phyloP scores from a whole-genome alignment of 1,139 yeast genomes.

The Yamadazyma atlantica region DNA sequence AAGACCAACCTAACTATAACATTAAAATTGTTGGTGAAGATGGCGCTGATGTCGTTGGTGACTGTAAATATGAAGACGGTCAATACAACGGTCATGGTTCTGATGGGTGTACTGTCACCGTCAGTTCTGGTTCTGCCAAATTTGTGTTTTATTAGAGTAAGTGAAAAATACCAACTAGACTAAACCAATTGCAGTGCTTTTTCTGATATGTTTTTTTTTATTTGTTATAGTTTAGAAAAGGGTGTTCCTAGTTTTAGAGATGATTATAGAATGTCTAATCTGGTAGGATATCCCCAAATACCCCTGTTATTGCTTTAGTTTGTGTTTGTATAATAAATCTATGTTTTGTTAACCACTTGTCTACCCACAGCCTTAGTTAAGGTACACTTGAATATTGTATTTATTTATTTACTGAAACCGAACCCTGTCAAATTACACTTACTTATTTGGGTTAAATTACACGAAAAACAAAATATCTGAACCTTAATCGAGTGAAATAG shows the following conservation, averaged over 20 bases:
- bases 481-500: not conserved
- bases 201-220: not conserved
- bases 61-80: conserved; percentile 81
- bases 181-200: not conserved
- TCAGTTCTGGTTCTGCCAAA: conserved; percentile 76
- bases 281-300: not conserved
- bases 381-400: not conserved
- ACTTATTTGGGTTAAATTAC: conserved; percentile 5
- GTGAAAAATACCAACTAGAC: not conserved
- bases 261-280: too few relatives aligned
- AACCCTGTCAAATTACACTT: conserved; percentile 9
- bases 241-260: too few relatives aligned
- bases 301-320: not conserved
- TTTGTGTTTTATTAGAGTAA: conserved; percentile 54
- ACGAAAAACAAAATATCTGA: not conserved
- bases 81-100: conserved; percentile 61
- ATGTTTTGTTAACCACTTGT: too few relatives aligned
- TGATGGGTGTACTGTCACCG: conserved; percentile 94
- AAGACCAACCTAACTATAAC: conserved; percentile 72
- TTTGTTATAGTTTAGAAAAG: not conserved
- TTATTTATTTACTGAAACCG: conserved; percentile 7
- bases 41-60: conserved; percentile 67
- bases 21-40: conserved; percentile 76
- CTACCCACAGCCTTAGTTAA: not conserved
- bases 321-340: conserved; percentile 12